Evolutionary conservation across 352 stramenopile species (phyloP).

Genomic region (Pythium diclinum): DNA sequence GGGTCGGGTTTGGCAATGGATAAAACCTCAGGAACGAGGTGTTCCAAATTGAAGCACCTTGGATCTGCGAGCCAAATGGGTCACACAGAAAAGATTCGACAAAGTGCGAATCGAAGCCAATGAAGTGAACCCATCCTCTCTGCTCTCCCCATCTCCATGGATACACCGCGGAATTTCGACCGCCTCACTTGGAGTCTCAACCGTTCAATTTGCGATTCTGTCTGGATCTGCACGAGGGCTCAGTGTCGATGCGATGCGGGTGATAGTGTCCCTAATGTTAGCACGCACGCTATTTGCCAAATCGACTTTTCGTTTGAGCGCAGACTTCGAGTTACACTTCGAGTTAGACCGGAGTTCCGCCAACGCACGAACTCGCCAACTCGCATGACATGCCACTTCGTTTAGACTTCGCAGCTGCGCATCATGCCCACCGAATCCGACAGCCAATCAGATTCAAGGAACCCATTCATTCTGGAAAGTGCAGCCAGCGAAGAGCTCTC

Average conservation of each 20-base stretch:
- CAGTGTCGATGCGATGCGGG: too few relatives aligned
- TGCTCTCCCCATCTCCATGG: not conserved
- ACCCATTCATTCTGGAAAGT: constrained; percentile 4
- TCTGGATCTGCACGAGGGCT: too few relatives aligned
- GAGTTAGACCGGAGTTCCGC: not conserved
- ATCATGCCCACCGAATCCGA: not conserved
- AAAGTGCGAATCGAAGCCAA: constrained; percentile 11
- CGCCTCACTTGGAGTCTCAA: too few relatives aligned
- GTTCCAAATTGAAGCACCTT: constrained; percentile 2
- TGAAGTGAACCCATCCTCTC: not conserved
- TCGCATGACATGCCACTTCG: not conserved
- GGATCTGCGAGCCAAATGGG: not conserved
- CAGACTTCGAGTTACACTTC: not conserved
- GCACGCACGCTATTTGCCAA: too few relatives aligned
- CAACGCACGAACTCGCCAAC: not conserved
- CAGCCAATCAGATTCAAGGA: constrained; percentile 4
- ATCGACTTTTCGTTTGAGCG: too few relatives aligned
- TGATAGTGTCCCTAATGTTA: too few relatives aligned
- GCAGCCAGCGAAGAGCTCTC: constrained; percentile 4
- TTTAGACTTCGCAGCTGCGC: not conserved
- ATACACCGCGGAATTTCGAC: not conserved
- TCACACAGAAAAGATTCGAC: not conserved
- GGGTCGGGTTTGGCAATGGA: not conserved
- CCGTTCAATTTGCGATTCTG: too few relatives aligned
- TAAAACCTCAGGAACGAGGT: constrained; percentile 14